Percentiles rank a stretch among this genome's conserved stretches.
phyloP scores from a whole-genome alignment of 805 yeast genomes.

The Tetrapisispora phaffii region DNA sequence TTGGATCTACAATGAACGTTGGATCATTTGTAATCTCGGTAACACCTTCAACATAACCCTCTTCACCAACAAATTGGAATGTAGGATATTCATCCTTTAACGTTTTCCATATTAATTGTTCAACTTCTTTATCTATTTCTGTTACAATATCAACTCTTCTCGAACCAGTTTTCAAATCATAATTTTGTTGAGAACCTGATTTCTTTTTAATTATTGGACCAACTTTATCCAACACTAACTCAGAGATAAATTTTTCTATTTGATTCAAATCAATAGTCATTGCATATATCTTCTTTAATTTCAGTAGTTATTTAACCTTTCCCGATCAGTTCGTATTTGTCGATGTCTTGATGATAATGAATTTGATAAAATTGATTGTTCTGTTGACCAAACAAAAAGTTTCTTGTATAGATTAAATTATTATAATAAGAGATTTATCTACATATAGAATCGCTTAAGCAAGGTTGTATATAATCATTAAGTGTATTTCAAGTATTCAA shows the following conservation, averaged over 20 bases:
- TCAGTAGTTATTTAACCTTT: not conserved
- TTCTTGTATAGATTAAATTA: too few relatives aligned
- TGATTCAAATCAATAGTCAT: constrained; percentile 17
- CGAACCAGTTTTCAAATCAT: constrained; percentile 27
- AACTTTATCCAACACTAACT: constrained; percentile 21
- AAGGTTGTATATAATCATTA: too few relatives aligned
- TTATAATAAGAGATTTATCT: too few relatives aligned
- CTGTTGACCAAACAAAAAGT: too few relatives aligned
- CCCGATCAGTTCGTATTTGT: too few relatives aligned
- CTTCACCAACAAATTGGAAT: constrained; percentile 52
- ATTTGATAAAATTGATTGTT: too few relatives aligned
- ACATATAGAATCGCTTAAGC: too few relatives aligned
- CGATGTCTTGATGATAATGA: too few relatives aligned
- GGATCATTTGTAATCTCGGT: constrained; percentile 40
- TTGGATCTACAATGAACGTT: constrained; percentile 53
- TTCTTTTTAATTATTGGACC: constrained; percentile 42
- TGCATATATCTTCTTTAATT: not conserved
- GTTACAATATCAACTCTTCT: constrained; percentile 54
- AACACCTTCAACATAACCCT: constrained; percentile 41
- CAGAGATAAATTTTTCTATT: constrained; percentile 21
- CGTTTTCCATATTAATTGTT: constrained; percentile 30
- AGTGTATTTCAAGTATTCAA: too few relatives aligned
- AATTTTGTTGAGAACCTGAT: constrained; percentile 35
- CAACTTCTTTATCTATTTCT: constrained; percentile 51
- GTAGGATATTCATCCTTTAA: constrained; percentile 34